Evolutionary conservation across 257 asterid genomes (phyloP).

Genomic region (Solanum medicagineum): DNA sequence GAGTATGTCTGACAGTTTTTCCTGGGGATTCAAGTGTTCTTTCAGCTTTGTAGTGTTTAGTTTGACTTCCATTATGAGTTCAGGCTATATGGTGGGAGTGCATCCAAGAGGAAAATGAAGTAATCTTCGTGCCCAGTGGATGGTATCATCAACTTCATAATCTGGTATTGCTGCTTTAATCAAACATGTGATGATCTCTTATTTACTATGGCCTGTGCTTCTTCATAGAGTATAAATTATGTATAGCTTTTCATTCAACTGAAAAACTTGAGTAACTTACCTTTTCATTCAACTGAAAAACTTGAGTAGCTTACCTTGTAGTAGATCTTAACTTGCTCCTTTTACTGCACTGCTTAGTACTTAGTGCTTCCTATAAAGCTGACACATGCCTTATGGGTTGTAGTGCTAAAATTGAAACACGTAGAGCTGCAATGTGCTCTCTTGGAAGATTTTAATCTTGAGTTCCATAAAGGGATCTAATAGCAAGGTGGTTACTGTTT

Average conservation of each 20-base stretch:
- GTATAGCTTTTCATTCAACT: not conserved
- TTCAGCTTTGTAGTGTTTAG: not conserved
- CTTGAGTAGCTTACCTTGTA: not conserved
- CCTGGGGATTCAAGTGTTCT: not conserved
- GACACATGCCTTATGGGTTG: not conserved
- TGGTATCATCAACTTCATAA: slow-evolving; percentile 99
- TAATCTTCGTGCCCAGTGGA: slow-evolving; percentile 95
- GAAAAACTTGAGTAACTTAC: not conserved
- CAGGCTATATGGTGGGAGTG: slow-evolving; percentile 92
- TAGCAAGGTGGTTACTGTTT: not conserved
- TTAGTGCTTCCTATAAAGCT: not conserved
- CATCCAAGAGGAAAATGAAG: slow-evolving; percentile 66
- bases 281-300: not conserved
- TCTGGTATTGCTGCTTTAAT: slow-evolving; percentile 37
- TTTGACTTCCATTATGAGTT: not conserved
- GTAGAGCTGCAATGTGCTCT: not conserved
- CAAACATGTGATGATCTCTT: not conserved
- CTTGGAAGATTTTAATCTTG: not conserved
- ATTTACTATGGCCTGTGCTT: not conserved
- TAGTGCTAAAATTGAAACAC: not conserved
- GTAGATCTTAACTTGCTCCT: not conserved
- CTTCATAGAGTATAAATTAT: not conserved
- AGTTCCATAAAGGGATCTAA: not conserved
- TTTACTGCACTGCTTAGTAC: not conserved
- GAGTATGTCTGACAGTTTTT: not conserved